These are phyloP conservation scores for Clarireedia hainanense DNA, from an alignment of 2,329 filamentous ascomycete genomes.

Conservation along the genomic window DNA sequence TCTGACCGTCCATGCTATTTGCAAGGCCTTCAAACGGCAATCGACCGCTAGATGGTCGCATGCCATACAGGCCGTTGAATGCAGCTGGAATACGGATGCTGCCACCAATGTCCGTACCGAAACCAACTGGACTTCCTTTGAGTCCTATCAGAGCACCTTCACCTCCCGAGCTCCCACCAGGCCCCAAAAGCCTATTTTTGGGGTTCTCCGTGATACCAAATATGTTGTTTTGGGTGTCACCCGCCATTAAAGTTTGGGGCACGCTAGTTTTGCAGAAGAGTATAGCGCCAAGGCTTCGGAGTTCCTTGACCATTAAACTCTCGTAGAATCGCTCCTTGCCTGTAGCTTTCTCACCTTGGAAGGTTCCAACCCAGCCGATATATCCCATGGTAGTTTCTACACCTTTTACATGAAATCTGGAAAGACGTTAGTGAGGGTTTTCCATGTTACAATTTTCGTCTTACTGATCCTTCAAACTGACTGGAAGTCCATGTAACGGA, in stretches of 20 bases:
- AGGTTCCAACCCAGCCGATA: conserved; percentile 54
- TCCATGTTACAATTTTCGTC: neutral
- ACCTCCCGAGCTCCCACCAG: conserved; percentile 27
- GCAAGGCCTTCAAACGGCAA: conserved; percentile 48
- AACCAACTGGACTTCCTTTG: conserved; percentile 26
- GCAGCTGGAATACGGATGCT: conserved; percentile 31
- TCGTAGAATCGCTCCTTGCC: conserved; percentile 44
- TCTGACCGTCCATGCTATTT: conserved; percentile 53
- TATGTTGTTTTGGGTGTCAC: conserved; percentile 38
- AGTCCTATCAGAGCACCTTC: conserved; percentile 29
- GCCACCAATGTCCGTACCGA: conserved; percentile 29
- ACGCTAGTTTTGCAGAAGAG: conserved; percentile 36
- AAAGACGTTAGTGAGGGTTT: neutral
- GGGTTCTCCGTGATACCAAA: conserved; percentile 33
- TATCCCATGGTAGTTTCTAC: conserved; percentile 46
- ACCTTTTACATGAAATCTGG: conserved; percentile 26
- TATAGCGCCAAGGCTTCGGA: conserved; percentile 33
- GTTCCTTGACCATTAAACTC: conserved; percentile 37
- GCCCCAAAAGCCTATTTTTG: conserved; percentile 24
- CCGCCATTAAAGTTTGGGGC: conserved; percentile 32
- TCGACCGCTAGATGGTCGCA: conserved; percentile 32
- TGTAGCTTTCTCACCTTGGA: conserved; percentile 44
- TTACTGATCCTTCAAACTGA: conserved; percentile 33
- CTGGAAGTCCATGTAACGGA: conserved; percentile 34
- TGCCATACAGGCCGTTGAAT: conserved; percentile 33